phyloP scores from a whole-genome alignment of 2,329 filamentous ascomycete species.

The Cryphonectria nitschkei region DNA sequence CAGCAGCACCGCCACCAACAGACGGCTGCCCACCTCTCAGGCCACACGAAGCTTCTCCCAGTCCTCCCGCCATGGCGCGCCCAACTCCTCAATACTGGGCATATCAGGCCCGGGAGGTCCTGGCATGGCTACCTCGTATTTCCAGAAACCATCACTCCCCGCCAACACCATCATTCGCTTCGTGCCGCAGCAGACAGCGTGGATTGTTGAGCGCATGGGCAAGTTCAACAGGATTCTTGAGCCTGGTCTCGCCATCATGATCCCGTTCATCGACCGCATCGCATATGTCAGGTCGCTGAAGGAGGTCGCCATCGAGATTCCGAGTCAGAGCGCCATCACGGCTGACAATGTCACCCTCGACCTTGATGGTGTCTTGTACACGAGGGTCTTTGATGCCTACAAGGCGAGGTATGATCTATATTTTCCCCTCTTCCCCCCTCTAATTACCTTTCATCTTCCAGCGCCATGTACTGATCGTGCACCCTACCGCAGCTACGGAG shows the following conservation, averaged over 20 bases:
- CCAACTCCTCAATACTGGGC: slow-evolving; percentile 32
- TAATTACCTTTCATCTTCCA: background rate
- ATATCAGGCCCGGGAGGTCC: slow-evolving; percentile 40
- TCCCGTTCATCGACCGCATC: slow-evolving; percentile 92
- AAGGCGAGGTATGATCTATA: slow-evolving; percentile 76
- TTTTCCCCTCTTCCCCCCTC: background rate
- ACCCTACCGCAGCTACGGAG: slow-evolving; percentile 73
- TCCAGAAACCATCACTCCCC: slow-evolving; percentile 74
- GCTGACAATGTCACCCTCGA: slow-evolving; percentile 98
- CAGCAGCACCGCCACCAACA: slow-evolving; percentile 5
- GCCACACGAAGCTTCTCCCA: slow-evolving; percentile 26
- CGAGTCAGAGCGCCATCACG: slow-evolving; percentile 95
- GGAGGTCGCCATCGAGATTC: slow-evolving; percentile 94
- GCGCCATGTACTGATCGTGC: slow-evolving; percentile 1
- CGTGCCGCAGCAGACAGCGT: slow-evolving; percentile 98
- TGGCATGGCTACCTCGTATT: slow-evolving; percentile 71
- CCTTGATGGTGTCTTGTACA: slow-evolving; percentile 93
- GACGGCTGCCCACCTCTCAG: slow-evolving; percentile 8
- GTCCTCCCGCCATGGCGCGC: slow-evolving; percentile 30
- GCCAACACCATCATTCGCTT: slow-evolving; percentile 95
- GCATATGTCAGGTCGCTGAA: slow-evolving; percentile 98
- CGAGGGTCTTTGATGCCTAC: slow-evolving; percentile 94
- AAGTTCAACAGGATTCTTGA: slow-evolving; percentile 93
- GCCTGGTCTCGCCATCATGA: slow-evolving; percentile 84
- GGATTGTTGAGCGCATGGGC: slow-evolving; percentile 99